These are phyloP conservation scores for Calycina marina DNA, from an alignment of 2,329 filamentous ascomycete genomes.

Conservation along the genomic window DNA sequence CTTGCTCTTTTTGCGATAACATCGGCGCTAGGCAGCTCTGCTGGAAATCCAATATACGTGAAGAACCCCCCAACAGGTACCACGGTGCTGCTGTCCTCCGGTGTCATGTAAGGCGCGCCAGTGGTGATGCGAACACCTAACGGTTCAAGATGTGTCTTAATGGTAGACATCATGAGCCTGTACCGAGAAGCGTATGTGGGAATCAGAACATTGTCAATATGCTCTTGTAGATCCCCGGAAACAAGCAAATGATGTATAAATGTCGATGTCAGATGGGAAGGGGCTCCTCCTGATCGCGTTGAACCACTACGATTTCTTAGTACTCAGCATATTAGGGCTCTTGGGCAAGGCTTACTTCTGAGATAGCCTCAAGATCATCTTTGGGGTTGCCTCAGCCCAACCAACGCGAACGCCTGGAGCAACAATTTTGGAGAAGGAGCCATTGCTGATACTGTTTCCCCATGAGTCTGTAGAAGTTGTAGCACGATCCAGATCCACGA, in stretches of 20 bases:
- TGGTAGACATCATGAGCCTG: constrained; percentile 11
- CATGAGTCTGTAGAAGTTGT: constrained; percentile 42
- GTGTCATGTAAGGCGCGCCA: constrained; percentile 1
- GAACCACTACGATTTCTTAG: constrained; percentile 3
- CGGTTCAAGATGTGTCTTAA: constrained; percentile 12
- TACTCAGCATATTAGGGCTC: constrained; percentile 10
- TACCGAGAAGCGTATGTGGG: constrained; percentile 34
- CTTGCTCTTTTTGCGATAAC: constrained; percentile 22
- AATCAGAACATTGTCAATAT: constrained; percentile 36
- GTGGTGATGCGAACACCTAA: constrained; percentile 12
- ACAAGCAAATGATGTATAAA: constrained; percentile 34
- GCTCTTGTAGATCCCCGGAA: constrained; percentile 34
- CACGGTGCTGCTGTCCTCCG: constrained; percentile 2
- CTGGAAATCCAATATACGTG: constrained; percentile 44
- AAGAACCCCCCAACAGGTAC: constrained; percentile 45
- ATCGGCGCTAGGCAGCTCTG: constrained; percentile 25
- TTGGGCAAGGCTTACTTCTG: constrained; percentile 25
- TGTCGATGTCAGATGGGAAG: constrained; percentile 18
- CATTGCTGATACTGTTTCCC: constrained; percentile 51
- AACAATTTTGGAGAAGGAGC: constrained; percentile 52
- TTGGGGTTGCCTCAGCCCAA: constrained; percentile 46
- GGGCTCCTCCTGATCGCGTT: constrained; percentile 21
- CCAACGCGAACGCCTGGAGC: constrained; percentile 47
- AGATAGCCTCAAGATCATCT: constrained; percentile 41
- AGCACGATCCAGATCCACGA: constrained; percentile 46